Evolutionary conservation across 2,329 filamentous ascomycete species (phyloP).

Genomic region (Colletotrichum eleusines): DNA sequence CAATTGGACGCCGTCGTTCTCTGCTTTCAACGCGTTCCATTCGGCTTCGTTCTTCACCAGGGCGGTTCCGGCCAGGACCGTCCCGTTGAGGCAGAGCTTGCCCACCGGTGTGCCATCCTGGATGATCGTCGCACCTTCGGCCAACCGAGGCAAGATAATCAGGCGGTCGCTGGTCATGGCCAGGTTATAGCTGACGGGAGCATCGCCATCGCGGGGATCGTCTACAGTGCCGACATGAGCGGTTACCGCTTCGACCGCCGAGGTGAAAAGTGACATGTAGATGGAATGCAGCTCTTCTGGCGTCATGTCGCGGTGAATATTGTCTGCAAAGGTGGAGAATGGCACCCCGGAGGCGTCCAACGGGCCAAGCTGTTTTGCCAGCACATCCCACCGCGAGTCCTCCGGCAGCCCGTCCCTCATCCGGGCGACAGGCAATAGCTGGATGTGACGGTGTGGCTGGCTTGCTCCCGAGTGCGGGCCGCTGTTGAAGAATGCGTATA

Average conservation of each 20-base stretch:
- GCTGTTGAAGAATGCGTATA: constrained; percentile 79
- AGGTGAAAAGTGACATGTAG: constrained; percentile 63
- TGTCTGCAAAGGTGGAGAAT: constrained; percentile 59
- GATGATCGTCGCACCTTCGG: constrained; percentile 60
- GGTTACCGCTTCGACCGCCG: constrained; percentile 56
- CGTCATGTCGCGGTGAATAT: constrained; percentile 51
- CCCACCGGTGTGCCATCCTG: constrained; percentile 53
- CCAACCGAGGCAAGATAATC: constrained; percentile 65
- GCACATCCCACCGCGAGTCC: constrained; percentile 59
- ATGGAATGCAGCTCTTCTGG: constrained; percentile 53
- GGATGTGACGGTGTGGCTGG: constrained; percentile 78
- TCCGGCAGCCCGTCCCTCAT: constrained; percentile 67
- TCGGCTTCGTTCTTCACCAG: constrained; percentile 70
- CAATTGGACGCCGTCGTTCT: constrained; percentile 45
- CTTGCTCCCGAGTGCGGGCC: constrained; percentile 77
- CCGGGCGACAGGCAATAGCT: constrained; percentile 74
- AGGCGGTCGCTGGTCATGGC: constrained; percentile 67
- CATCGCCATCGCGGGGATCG: constrained; percentile 53
- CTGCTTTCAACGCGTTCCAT: constrained; percentile 64
- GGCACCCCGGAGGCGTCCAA: constrained; percentile 48
- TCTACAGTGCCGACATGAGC: constrained; percentile 34
- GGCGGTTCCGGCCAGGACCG: constrained; percentile 72
- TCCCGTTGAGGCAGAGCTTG: constrained; percentile 68
- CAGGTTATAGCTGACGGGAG: constrained; percentile 73
- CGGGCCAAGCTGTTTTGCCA: constrained; percentile 57